These are phyloP conservation scores for Sphaerulina vaccinii DNA, from an alignment of 2,329 filamentous ascomycete species.

Conservation along the genomic window DNA sequence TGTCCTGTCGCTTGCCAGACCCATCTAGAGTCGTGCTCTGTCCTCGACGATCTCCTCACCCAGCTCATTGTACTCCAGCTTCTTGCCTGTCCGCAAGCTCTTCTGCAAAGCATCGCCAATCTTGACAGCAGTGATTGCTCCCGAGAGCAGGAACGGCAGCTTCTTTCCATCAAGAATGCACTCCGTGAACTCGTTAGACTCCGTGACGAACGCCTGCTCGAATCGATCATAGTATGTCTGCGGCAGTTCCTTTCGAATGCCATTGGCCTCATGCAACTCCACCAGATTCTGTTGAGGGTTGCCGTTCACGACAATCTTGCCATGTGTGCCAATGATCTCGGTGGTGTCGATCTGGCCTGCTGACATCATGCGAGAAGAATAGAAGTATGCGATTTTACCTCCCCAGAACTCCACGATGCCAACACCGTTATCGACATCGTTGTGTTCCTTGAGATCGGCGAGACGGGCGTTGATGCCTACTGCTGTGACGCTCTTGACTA, in stretches of 20 bases:
- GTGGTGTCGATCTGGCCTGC: conserved; percentile 66
- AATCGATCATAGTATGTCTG: conserved; percentile 63
- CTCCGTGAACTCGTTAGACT: conserved; percentile 63
- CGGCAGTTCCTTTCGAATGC: conserved; percentile 60
- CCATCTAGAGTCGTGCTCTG: conserved; percentile 20
- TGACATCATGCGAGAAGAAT: conserved; percentile 65
- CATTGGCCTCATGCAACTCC: conserved; percentile 53
- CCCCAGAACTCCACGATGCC: conserved; percentile 65
- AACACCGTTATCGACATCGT: conserved; percentile 62
- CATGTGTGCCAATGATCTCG: conserved; percentile 65
- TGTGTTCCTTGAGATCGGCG: conserved; percentile 56
- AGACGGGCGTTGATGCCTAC: conserved; percentile 60
- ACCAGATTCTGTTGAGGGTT: conserved; percentile 58
- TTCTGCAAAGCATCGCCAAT: conserved; percentile 57
- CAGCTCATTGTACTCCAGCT: conserved; percentile 57
- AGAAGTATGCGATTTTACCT: conserved; percentile 64
- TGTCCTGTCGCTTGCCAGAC: not conserved
- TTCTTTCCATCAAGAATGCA: conserved; percentile 56
- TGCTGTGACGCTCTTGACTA: conserved; percentile 57
- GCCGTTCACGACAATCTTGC: conserved; percentile 62
- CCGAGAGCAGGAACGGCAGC: conserved; percentile 56
- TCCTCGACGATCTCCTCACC: conserved; percentile 29
- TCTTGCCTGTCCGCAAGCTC: conserved; percentile 45
- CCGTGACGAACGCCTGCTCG: conserved; percentile 61
- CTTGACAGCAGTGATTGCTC: conserved; percentile 59